phyloP scores from a whole-genome alignment of 1,139 yeast genomes.

The Debaryomyces coudertii region DNA sequence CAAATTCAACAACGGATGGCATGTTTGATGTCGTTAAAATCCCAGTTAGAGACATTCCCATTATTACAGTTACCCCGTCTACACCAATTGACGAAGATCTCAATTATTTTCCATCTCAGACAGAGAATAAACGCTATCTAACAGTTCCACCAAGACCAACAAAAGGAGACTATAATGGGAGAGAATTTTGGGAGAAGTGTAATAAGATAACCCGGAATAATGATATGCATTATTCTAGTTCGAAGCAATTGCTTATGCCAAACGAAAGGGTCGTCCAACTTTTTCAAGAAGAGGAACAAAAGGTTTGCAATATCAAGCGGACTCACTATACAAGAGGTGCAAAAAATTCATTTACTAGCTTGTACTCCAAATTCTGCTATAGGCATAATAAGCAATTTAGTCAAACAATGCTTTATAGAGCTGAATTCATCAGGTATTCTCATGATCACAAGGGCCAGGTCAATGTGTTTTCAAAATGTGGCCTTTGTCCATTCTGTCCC shows the following conservation, averaged over 20 bases:
- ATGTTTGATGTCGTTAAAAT: not conserved
- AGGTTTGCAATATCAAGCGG: constrained; percentile 1
- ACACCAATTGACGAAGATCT: not conserved
- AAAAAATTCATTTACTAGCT: not conserved
- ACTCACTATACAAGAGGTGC: constrained; percentile 1
- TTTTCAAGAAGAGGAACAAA: not conserved
- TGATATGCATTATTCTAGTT: too few species aligned
- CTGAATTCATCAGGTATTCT: constrained; percentile 5
- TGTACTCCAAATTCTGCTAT: constrained; percentile 6
- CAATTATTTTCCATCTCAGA: not conserved
- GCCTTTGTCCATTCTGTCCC: constrained; percentile 7
- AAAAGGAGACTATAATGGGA: constrained; percentile 4
- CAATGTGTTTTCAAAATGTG: constrained; percentile 4
- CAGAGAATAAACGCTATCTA: not conserved
- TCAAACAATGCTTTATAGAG: not conserved
- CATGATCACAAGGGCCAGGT: constrained; percentile 1
- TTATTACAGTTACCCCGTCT: not conserved
- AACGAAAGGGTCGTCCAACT: not conserved
- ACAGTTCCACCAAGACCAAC: not conserved
- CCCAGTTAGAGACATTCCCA: not conserved
- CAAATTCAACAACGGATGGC: not conserved
- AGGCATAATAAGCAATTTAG: constrained; percentile 4
- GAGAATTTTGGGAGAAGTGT: not conserved
- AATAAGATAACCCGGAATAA: not conserved
- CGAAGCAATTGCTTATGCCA: not conserved